Conservation (phyloP, 1,284 basidiomycete species). For the Mycena sp. region DNA sequence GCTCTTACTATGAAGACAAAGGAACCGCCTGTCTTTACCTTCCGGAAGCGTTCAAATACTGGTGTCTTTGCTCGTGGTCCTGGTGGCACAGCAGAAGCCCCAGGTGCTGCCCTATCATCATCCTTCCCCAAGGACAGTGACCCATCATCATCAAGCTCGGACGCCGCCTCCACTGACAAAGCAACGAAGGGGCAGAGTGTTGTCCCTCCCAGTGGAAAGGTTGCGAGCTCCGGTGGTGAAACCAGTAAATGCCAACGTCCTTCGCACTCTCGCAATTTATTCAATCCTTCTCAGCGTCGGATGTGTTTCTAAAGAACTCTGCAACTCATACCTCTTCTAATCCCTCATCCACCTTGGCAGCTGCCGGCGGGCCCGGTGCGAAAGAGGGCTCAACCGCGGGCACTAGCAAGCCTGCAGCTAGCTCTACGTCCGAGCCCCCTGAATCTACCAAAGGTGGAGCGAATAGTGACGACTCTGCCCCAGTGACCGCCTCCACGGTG, state of each 20-base stretch:
- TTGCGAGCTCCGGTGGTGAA: background rate
- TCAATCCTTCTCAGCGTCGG: constrained; percentile 9
- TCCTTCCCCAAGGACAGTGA: constrained; percentile 10
- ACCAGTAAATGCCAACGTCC: background rate
- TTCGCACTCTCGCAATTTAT: background rate
- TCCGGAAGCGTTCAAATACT: constrained; percentile 15
- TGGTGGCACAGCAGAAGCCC: constrained; percentile 6
- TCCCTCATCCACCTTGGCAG: constrained; percentile 15
- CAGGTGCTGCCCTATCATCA: constrained; percentile 3
- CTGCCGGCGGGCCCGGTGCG: constrained; percentile 20
- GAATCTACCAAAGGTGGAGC: no score
- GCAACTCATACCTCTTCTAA: background rate
- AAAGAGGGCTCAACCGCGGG: background rate
- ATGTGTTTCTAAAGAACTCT: constrained; percentile 4
- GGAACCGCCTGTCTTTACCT: constrained; percentile 26
- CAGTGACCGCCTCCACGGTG: background rate
- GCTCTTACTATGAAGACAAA: constrained; percentile 22
- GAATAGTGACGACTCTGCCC: no score
- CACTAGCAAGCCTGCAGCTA: background rate
- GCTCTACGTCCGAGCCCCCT: background rate
- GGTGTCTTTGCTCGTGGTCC: constrained; percentile 12
- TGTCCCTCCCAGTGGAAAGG: no score
- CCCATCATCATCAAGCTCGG: constrained; percentile 1
- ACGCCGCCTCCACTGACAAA: background rate
- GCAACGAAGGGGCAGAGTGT: constrained; percentile 15